Evolutionary conservation across 805 yeast genomes (phyloP), one percentile per base, ranked within the genome.

Genomic region (Cephaloascus albidus): DNA sequence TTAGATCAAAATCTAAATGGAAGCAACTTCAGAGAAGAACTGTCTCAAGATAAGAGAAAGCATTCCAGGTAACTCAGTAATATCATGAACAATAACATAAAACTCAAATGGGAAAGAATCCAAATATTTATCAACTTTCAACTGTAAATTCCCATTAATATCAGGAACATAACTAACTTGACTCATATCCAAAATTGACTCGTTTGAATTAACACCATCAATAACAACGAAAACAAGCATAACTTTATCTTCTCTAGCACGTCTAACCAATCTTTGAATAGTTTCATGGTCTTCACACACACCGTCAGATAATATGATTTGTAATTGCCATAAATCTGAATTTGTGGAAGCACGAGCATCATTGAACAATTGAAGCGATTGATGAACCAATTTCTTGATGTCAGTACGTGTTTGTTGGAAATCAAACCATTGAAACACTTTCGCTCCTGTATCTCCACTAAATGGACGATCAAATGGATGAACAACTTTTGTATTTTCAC

Each of bases 91-190:
- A 48, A 94, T 90, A 43, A 90, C 96, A 55, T 90, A 93, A 57
- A 84, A 93, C 55, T 93, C 97, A 61, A 93, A 93, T 50, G 99
- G 97, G 80, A 93, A 93, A 20, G 85, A 74, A 50, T 90, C 96
- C 58, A 93, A 72, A 53, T 93, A 93, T 49, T 81, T 85, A 43
- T 78, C 81, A 43, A 93, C 93, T 54, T 81, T 72, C 45, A 94
- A 65, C 35, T 74, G 74, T 77, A 78, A 71, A 41, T 72, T 74
- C 3, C 97, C 97, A 38, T 67, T 64, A 12, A 61, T 68, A 54
- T 82, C 90, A 3, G 81, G 69, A n/a, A 71, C 73, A 52, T 89
- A 93, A 43, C 72, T 78, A 20, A 89, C 98, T 63, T 90, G 97
- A 39, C 81, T 83, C 96, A 93, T 88, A 46, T 90, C 96, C 63